These are phyloP conservation scores for Pleurotus djamor DNA, from an alignment of 768 basidiomycete genomes.

Conservation along the genomic window DNA sequence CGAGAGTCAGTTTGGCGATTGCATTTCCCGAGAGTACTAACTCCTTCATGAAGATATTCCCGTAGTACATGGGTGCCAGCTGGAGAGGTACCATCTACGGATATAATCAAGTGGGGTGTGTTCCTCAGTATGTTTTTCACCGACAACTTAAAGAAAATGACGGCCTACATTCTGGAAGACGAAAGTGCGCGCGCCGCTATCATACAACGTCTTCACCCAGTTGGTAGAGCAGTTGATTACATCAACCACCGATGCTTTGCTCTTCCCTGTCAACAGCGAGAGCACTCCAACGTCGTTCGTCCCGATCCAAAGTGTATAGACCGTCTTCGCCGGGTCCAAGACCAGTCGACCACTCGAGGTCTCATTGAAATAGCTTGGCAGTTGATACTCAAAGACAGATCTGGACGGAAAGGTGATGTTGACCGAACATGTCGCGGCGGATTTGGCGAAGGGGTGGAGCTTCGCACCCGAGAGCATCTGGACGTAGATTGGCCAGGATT, in stretches of 20 bases:
- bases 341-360: constrained; percentile 35
- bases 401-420: constrained; percentile 57
- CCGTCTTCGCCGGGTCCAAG: constrained; percentile 40
- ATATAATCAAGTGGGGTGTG: too few species aligned
- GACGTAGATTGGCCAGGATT: constrained; percentile 61
- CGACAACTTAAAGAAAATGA: too few species aligned
- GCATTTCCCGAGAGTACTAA: constrained; percentile 49
- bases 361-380: constrained; percentile 50
- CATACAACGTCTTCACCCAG: constrained; percentile 56
- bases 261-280: constrained; percentile 52
- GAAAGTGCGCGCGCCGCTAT: constrained; percentile 62
- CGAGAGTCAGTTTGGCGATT: constrained; percentile 48
- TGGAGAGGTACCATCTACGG: constrained; percentile 40
- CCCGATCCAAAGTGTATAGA: constrained; percentile 70
- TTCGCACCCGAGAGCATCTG: constrained; percentile 50
- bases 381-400: constrained; percentile 53
- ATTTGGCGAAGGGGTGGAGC: constrained; percentile 55
- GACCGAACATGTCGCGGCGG: constrained; percentile 69
- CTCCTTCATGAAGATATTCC: constrained; percentile 40
- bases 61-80: constrained; percentile 28
- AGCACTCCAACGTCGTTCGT: constrained; percentile 61
- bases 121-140: too few species aligned
- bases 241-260: constrained; percentile 53
- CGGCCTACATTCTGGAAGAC: constrained; percentile 63
- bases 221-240: constrained; percentile 57